Conservation (phyloP, 1,284 basidiomycete species). For the Pterula multifida region DNA sequence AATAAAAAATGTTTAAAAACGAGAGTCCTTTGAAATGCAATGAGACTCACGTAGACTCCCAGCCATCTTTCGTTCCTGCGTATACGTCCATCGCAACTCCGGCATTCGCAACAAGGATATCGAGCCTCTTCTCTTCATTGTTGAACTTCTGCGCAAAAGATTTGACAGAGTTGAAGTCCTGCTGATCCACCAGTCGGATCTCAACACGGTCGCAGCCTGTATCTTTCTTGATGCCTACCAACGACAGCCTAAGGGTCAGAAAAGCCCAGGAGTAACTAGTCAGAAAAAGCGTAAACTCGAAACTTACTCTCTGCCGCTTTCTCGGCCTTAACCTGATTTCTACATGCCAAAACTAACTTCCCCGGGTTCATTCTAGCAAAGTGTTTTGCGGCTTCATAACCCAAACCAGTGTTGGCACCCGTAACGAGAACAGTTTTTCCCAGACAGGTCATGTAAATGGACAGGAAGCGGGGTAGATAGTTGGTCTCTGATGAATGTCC, state of each 20-base stretch:
- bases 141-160: slow-evolving; percentile 18
- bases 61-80: slow-evolving; percentile 17
- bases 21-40: too few species aligned
- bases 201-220: slow-evolving; percentile 17
- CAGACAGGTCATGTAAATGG: neutral
- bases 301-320: slow-evolving; percentile 13
- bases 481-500: neutral
- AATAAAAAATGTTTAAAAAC: too few species aligned
- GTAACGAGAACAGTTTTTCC: slow-evolving; percentile 21
- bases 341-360: slow-evolving; percentile 17
- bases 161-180: slow-evolving; percentile 16
- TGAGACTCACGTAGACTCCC: slow-evolving; percentile 18
- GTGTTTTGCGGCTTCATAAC: slow-evolving; percentile 20
- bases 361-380: slow-evolving; percentile 20
- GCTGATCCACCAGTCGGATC: slow-evolving; percentile 18
- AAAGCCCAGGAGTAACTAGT: neutral
- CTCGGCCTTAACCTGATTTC: slow-evolving; percentile 15
- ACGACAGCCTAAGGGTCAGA: too few species aligned
- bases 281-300: neutral
- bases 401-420: slow-evolving; percentile 23
- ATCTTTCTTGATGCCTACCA: slow-evolving; percentile 2
- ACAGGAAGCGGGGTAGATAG: neutral
- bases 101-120: slow-evolving; percentile 23
- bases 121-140: slow-evolving; percentile 17
- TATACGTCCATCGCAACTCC: slow-evolving; percentile 13